Percentiles rank a stretch among this genome's conserved stretches.
Conservation (phyloP, 805 yeast genomes). For the Diddensiella santjacobensis region DNA sequence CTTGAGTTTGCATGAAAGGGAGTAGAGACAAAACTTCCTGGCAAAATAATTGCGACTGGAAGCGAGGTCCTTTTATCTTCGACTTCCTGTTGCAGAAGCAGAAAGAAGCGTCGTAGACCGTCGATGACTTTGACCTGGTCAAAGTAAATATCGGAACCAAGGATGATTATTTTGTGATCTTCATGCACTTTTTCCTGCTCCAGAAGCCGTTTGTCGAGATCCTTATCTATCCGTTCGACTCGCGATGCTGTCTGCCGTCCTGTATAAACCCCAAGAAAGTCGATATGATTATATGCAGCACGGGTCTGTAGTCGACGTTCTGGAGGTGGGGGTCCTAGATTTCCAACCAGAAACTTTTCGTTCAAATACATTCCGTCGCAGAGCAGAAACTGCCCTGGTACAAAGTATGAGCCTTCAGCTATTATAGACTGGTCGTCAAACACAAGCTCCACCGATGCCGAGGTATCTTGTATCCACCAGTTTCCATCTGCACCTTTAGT, state of each 20-base stretch:
- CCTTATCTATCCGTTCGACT: conserved; percentile 54
- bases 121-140: conserved; percentile 58
- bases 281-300: conserved; percentile 75
- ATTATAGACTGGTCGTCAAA: conserved; percentile 38
- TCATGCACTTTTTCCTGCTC: conserved; percentile 52
- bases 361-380: conserved; percentile 79
- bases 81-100: conserved; percentile 45
- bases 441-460: conserved; percentile 69
- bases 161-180: conserved; percentile 57
- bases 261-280: conserved; percentile 53
- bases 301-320: conserved; percentile 65
- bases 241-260: conserved; percentile 20
- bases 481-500: conserved; percentile 59
- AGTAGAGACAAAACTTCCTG: conserved; percentile 72
- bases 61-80: conserved; percentile 35
- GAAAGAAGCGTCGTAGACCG: conserved; percentile 62
- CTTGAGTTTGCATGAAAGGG: conserved; percentile 60
- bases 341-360: conserved; percentile 65
- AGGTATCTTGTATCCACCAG: conserved; percentile 77
- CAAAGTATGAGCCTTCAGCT: conserved; percentile 57
- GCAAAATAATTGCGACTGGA: conserved; percentile 70
- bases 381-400: conserved; percentile 71
- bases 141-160: conserved; percentile 72
- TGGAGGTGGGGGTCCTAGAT: conserved; percentile 83
- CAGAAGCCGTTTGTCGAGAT: conserved; percentile 51